Base-by-base conservation (phyloP, 1,139 yeast genomes). In the Taphrina flavorubra region DNA sequence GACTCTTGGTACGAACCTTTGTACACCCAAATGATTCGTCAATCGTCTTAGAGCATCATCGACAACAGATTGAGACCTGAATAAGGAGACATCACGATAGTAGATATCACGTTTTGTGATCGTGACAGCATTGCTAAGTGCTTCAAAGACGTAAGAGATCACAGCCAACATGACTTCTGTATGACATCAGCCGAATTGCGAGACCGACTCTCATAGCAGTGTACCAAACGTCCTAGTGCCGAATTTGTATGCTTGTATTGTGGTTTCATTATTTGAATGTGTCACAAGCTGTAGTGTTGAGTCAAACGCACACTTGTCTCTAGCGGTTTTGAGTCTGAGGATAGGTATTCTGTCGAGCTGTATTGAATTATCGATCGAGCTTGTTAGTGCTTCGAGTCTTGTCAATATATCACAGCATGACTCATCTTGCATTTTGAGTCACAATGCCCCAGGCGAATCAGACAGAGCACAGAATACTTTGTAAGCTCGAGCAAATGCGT, bases 31-130 rank as follows among this genome's bases (percentile, higher is more conserved):
- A 1, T 76, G 65, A 5, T 69, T 40, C 4, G 76, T 73, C 11
- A 80, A 63, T 42, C 71, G 72, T n/a, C 79, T 81, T 0, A 89
- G 72, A 1, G 81, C 74, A 0, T 74, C 68, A 69, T 85, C 84
- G 1, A 87, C 85, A 5, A 72, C 75, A 0, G 72, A 20, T 74
- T 89, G 94, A 0, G 75, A 75, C 46, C 77, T 75, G 75, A 87
- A 89, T 6, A 88, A 74, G 7, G 77, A 79, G 0, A 87, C 90
- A 74, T 88, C 88, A 69, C 82, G 83, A 75, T 89, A 89, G 77
- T 81, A 89, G 0, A 89, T 71, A 73, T 89, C 92, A 71, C 96
- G 78, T 69, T 65, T 65, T 20, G 68, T 57, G 37, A 56, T 20
- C 4, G 44, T 37, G 4, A 39, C 18, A 4, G 20, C 51, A 11